Base-by-base conservation (phyloP, 176 grass and related monocot species). In the Guadua angustifolia region DNA sequence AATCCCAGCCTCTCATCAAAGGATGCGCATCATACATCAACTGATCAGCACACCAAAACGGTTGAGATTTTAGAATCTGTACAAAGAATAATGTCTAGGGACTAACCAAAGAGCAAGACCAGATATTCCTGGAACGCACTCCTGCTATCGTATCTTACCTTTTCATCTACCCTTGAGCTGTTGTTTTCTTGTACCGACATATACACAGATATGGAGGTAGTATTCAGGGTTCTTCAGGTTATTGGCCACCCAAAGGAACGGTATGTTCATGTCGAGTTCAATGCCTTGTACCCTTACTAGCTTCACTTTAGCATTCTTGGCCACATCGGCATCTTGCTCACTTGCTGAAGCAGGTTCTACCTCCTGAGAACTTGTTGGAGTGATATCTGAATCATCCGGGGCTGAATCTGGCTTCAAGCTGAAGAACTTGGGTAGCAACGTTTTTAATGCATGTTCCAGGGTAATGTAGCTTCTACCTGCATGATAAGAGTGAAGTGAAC, bases 201-300 rank as follows among this genome's bases (percentile, higher is more conserved):
- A 92, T 38, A 95, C 83, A 77, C 93, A 99, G 0, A 95, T 66
- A 71, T 99, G 96, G 80, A 99, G 88, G 77, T 87, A 99, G 77
- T 83, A 89, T 65, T 99, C 96, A 13, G 96, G 93, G 86, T 88
- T 90, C 69, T 89, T 99, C 22, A 99, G 86, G 70, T 88, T 92
- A 78, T 95, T 95, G 79, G 91, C 93, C 9, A 95, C 84, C 96
- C 96, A 99, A 12, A 90, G 87, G 78, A 99, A 99, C 3, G 93
- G 96, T 69, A 92, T 92, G 80, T 95, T 81, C 88, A 88, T 85
- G 59, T 91, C 86, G 6, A 88, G 78, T 68, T 99, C 91, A 5
- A 99, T 92, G 63, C 96, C 96, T 79, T 99, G 93, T 35, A 99
- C 84, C 38, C 93, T 92, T 47, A 95, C 88, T 77, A 99, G 68